Evolutionary conservation across 2,329 filamentous ascomycete genomes (phyloP).

Genomic region (Paecilomyces formosus): DNA sequence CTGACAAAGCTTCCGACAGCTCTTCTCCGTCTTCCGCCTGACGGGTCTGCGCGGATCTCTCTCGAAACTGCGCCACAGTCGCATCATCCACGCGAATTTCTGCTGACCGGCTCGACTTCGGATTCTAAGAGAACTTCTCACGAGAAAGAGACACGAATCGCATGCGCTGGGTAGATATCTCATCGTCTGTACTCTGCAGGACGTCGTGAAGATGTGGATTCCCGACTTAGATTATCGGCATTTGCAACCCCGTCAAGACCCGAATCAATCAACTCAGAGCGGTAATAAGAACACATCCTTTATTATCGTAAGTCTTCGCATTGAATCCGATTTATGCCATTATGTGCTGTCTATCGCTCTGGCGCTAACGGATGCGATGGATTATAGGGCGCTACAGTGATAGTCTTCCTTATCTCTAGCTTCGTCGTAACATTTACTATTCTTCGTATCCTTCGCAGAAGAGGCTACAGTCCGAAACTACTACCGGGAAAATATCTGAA

Average conservation of each 20-base stretch:
- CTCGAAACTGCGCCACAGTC: not conserved
- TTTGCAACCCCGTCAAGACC: not conserved
- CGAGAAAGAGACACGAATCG: not conserved
- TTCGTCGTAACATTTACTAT: slow-evolving; percentile 25
- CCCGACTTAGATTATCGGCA: not conserved
- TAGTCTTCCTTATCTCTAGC: slow-evolving; percentile 24
- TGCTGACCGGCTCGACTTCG: not conserved
- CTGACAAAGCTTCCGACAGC: not conserved
- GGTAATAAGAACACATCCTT: slow-evolving; percentile 16
- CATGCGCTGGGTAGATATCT: not conserved
- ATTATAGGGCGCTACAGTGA: slow-evolving; percentile 16
- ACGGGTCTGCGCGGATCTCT: not conserved
- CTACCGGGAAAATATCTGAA: slow-evolving; percentile 46
- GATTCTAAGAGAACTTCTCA: not conserved
- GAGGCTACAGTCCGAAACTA: slow-evolving; percentile 43
- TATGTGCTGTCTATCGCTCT: not conserved
- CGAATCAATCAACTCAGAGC: slow-evolving; percentile 1
- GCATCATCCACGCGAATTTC: not conserved
- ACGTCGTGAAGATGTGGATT: not conserved
- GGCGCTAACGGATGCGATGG: not conserved
- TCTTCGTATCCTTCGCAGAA: slow-evolving; percentile 36
- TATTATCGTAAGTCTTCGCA: slow-evolving; percentile 20
- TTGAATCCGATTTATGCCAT: not conserved
- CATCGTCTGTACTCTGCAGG: not conserved
- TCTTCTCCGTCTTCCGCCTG: not conserved